phyloP scores from a whole-genome alignment of 2,329 filamentous ascomycete genomes.

The Dryadomyces quercivorus region DNA sequence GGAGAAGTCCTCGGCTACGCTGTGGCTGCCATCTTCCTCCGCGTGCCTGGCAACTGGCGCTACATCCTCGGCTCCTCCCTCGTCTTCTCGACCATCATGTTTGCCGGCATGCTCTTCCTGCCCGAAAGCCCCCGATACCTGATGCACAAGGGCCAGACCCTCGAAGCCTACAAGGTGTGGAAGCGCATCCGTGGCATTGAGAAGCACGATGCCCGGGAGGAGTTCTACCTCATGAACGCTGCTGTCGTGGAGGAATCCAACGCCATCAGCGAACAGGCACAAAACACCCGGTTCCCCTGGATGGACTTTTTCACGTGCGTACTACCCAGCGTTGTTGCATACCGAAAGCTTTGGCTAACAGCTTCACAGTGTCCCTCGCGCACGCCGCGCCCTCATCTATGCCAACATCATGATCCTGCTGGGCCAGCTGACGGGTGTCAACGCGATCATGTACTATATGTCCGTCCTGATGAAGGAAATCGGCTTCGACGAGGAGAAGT shows the following conservation, averaged over 20 bases:
- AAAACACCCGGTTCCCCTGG: constrained; percentile 51
- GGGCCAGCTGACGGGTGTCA: constrained; percentile 60
- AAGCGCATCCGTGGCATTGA: constrained; percentile 55
- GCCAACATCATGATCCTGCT: constrained; percentile 59
- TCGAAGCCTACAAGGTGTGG: constrained; percentile 57
- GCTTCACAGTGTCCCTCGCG: constrained; percentile 36
- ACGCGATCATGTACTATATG: constrained; percentile 65
- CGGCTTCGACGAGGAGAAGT: constrained; percentile 47
- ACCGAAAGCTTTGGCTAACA: constrained; percentile 11
- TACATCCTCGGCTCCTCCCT: constrained; percentile 63
- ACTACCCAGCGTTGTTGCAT: not conserved
- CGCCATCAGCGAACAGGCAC: constrained; percentile 34
- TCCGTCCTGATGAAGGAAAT: constrained; percentile 53
- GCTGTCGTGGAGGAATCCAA: constrained; percentile 45
- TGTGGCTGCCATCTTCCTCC: constrained; percentile 59
- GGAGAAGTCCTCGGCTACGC: constrained; percentile 64
- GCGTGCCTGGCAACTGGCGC: constrained; percentile 58
- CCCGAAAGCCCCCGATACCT: constrained; percentile 58
- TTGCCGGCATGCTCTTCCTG: constrained; percentile 57
- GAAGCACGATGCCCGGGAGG: constrained; percentile 45
- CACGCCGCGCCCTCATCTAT: constrained; percentile 53
- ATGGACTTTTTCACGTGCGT: constrained; percentile 56
- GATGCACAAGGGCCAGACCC: constrained; percentile 51
- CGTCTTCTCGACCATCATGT: constrained; percentile 53
- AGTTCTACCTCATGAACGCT: constrained; percentile 63